These are phyloP conservation scores for Cyamopsis tetragonoloba DNA, from an alignment of 306 rosid genomes.

Conservation along the genomic window DNA sequence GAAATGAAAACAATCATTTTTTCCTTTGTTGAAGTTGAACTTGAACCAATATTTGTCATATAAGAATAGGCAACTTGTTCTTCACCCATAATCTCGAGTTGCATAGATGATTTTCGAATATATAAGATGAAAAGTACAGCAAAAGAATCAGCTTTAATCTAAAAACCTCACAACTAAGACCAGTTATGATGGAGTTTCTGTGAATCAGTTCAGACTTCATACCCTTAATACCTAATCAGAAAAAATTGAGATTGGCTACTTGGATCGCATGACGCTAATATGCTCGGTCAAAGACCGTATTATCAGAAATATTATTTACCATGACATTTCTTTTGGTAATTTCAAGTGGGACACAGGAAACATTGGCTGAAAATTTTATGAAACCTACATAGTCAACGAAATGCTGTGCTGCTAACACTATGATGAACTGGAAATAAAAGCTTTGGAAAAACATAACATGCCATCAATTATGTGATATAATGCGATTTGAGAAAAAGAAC, in stretches of 20 bases:
- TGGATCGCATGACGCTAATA: too few relatives aligned
- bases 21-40: slow-evolving; percentile 8
- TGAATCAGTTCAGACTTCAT: slow-evolving; percentile 11
- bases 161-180: neutral
- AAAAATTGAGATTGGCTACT: too few relatives aligned
- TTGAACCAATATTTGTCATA: neutral
- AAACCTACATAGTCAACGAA: slow-evolving; percentile 4
- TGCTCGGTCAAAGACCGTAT: too few relatives aligned
- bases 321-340: neutral
- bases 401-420: neutral
- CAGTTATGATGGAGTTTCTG: neutral
- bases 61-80: neutral
- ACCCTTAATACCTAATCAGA: neutral
- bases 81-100: neutral
- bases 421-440: slow-evolving; percentile 8
- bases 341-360: neutral
- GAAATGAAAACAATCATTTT: neutral
- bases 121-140: neutral
- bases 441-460: neutral
- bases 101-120: neutral
- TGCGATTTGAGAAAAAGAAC: neutral
- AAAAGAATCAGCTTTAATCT: neutral
- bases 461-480: neutral
- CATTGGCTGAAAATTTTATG: neutral
- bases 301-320: too few relatives aligned